Conservation (phyloP, 495 filamentous ascomycete species). For the Penicillium bialowiezense region DNA sequence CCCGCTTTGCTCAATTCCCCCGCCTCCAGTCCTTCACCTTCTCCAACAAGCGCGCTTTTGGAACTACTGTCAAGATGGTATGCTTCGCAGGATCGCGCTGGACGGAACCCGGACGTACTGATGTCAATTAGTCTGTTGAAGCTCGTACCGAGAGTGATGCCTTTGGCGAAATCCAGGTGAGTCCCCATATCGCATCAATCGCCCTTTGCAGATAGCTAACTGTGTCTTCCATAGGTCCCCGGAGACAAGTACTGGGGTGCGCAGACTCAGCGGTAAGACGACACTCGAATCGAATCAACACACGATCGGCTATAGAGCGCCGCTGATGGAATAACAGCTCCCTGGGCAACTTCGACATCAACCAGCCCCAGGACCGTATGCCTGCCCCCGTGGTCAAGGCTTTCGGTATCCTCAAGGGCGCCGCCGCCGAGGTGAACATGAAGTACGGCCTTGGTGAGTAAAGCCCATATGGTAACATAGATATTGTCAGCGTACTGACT, state of each 20-base stretch:
- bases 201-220: slow-evolving; percentile 18
- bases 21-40: slow-evolving; percentile 39
- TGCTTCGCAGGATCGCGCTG: not conserved
- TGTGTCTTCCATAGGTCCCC: slow-evolving; percentile 57
- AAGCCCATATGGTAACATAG: not conserved
- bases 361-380: slow-evolving; percentile 98
- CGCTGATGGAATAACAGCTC: slow-evolving; percentile 50
- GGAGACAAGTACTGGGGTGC: slow-evolving; percentile 98
- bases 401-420: slow-evolving; percentile 96
- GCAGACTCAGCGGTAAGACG: slow-evolving; percentile 81
- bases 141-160: slow-evolving; percentile 86
- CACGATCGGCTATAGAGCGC: not conserved
- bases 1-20: slow-evolving; percentile 36
- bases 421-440: slow-evolving; percentile 95
- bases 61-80: slow-evolving; percentile 46
- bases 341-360: slow-evolving; percentile 96
- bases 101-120: slow-evolving; percentile 7
- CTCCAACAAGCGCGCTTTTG: slow-evolving; percentile 40
- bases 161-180: slow-evolving; percentile 83
- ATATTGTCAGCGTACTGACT: slow-evolving; percentile 6
- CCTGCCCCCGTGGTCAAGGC: slow-evolving; percentile 86
- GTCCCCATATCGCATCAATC: slow-evolving; percentile 4
- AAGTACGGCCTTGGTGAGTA: slow-evolving; percentile 84
- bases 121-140: slow-evolving; percentile 36
- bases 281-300: slow-evolving; percentile 4